Conservation (phyloP, 805 yeast species). For the Grigorovia transvaalensis region DNA sequence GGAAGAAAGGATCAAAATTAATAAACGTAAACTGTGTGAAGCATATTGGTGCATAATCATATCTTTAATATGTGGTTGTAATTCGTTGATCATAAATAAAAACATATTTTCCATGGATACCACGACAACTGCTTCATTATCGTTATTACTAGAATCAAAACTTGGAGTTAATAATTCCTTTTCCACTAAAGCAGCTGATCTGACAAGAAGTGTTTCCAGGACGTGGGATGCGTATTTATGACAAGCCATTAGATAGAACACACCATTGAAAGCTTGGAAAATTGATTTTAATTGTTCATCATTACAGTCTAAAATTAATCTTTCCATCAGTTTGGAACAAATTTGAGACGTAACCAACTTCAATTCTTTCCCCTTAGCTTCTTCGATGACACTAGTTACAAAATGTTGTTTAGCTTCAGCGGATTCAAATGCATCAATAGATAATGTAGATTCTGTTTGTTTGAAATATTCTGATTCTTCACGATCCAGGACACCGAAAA, state of each 20-base stretch:
- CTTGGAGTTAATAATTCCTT: constrained; percentile 49
- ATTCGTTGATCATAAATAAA: constrained; percentile 53
- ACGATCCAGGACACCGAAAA: constrained; percentile 80
- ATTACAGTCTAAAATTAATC: constrained; percentile 60
- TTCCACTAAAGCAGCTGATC: constrained; percentile 66
- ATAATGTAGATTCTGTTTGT: constrained; percentile 79
- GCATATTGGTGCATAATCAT: constrained; percentile 74
- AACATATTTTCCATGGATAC: constrained; percentile 60
- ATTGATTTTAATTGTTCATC: constrained; percentile 56
- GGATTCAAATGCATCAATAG: constrained; percentile 65
- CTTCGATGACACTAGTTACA: constrained; percentile 70
- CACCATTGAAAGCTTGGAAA: constrained; percentile 60
- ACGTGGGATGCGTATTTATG: constrained; percentile 94
- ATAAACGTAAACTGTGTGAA: constrained; percentile 72
- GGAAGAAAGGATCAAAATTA: constrained; percentile 65
- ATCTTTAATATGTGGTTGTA: constrained; percentile 45
- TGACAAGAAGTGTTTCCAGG: constrained; percentile 70
- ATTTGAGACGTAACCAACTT: constrained; percentile 90
- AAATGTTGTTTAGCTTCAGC: constrained; percentile 67
- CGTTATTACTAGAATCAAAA: constrained; percentile 26
- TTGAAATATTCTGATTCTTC: constrained; percentile 85
- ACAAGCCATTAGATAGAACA: constrained; percentile 62
- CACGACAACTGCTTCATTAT: constrained; percentile 30
- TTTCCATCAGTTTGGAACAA: constrained; percentile 85
- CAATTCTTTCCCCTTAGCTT: constrained; percentile 78